Evolutionary conservation across 2,329 filamentous ascomycete species (phyloP).

Genomic region (Aspergillaceae sp.): DNA sequence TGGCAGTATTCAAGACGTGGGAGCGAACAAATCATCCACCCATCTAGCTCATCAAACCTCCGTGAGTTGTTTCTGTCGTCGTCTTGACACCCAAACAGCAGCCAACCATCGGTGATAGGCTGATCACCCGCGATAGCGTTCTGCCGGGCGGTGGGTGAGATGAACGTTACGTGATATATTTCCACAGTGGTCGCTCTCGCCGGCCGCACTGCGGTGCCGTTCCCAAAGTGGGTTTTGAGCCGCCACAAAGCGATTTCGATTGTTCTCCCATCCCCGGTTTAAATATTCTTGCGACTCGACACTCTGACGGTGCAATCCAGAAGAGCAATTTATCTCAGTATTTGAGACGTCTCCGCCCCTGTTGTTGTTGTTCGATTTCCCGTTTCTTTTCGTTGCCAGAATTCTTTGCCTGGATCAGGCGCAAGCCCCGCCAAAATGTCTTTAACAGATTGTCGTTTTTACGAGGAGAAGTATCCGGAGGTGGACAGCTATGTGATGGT

Average conservation of each 20-base stretch:
- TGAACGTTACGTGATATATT: conserved; percentile 2
- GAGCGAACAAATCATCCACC: background rate
- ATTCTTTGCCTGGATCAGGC: conserved; percentile 12
- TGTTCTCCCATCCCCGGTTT: conserved; percentile 16
- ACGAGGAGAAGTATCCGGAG: conserved; percentile 95
- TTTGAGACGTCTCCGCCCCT: background rate
- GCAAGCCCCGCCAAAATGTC: conserved; percentile 64
- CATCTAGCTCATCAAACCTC: background rate
- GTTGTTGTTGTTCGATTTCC: background rate
- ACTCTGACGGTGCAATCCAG: conserved; percentile 1
- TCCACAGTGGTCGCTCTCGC: conserved; percentile 1
- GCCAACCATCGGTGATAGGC: background rate
- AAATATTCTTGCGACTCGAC: background rate
- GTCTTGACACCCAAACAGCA: background rate
- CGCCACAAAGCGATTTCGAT: conserved; percentile 32
- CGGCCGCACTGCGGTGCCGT: conserved; percentile 8
- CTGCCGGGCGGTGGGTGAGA: conserved; percentile 7
- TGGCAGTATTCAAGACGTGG: too few relatives aligned
- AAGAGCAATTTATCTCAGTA: background rate
- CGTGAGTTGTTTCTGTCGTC: background rate
- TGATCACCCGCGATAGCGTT: background rate
- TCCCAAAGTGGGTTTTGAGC: conserved; percentile 32
- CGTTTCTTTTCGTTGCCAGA: background rate
- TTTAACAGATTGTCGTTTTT: conserved; percentile 93
- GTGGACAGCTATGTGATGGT: conserved; percentile 99